These are phyloP conservation scores for Ailanthus altissimus DNA, from an alignment of 345 rosid genomes.

Conservation along the genomic window DNA sequence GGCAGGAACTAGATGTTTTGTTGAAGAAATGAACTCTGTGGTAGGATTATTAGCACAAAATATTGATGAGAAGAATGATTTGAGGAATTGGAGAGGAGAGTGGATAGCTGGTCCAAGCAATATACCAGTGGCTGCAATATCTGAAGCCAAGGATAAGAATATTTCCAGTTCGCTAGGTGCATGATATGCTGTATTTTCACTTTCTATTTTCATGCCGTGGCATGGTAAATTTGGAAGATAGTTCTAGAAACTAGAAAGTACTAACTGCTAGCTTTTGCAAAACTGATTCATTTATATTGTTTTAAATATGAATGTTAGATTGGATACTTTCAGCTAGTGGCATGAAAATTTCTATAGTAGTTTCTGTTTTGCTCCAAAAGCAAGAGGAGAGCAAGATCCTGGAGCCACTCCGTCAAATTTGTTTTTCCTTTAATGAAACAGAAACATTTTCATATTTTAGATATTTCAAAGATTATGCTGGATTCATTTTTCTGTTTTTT, in stretches of 20 bases:
- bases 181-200: neutral
- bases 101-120: slow-evolving; percentile 12
- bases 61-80: slow-evolving; percentile 26
- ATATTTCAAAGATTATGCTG: neutral
- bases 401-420: neutral
- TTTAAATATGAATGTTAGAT: neutral
- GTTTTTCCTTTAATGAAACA: neutral
- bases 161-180: slow-evolving; percentile 37
- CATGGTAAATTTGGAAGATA: neutral
- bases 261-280: neutral
- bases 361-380: slow-evolving; percentile 7
- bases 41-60: slow-evolving; percentile 17
- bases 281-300: neutral
- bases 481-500: neutral
- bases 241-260: slow-evolving; percentile 5
- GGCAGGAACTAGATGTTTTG: slow-evolving; percentile 34
- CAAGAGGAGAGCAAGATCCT: neutral
- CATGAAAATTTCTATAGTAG: neutral
- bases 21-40: slow-evolving; percentile 25
- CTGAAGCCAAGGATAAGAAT: slow-evolving; percentile 18
- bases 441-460: neutral
- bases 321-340: neutral
- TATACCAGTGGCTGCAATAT: slow-evolving; percentile 17
- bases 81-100: slow-evolving; percentile 8
- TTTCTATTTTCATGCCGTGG: neutral